phyloP scores from a whole-genome alignment of 106 monocot genomes.

The Triglochin maritima region DNA sequence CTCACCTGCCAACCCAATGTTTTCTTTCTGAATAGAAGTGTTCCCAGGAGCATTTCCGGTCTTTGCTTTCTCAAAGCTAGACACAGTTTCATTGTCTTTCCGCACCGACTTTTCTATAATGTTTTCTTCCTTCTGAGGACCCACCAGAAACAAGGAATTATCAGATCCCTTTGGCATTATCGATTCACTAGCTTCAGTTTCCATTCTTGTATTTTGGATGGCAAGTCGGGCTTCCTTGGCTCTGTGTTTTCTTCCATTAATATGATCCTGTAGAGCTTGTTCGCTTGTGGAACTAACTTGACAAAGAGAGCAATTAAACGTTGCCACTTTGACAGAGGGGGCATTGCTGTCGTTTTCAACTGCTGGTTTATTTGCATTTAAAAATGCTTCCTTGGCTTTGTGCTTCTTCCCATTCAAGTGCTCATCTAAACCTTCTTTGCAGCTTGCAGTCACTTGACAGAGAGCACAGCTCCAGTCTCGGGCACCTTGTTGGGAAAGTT shows the following conservation, averaged over 20 bases:
- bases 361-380: neutral
- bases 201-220: neutral
- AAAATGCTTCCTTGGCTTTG: slow-evolving; percentile 3
- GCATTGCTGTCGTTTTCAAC: neutral
- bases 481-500: neutral
- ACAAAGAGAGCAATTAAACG: slow-evolving; percentile 2
- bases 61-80: neutral
- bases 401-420: slow-evolving; percentile 29
- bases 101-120: too few relatives aligned
- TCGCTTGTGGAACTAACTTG: neutral
- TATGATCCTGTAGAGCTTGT: neutral
- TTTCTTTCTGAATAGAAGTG: neutral
- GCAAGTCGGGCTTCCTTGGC: slow-evolving; percentile 1
- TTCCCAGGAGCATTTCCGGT: neutral
- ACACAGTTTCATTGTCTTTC: too few relatives aligned
- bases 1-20: neutral
- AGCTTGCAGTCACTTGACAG: slow-evolving; percentile 21
- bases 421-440: slow-evolving; percentile 11
- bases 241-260: slow-evolving; percentile 2
- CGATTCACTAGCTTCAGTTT: neutral
- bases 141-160: neutral
- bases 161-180: neutral
- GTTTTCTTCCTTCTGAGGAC: neutral
- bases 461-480: slow-evolving; percentile 15
- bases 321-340: neutral